Conservation (phyloP, 1,284 basidiomycete genomes). For the Heterobasidion annosum region DNA sequence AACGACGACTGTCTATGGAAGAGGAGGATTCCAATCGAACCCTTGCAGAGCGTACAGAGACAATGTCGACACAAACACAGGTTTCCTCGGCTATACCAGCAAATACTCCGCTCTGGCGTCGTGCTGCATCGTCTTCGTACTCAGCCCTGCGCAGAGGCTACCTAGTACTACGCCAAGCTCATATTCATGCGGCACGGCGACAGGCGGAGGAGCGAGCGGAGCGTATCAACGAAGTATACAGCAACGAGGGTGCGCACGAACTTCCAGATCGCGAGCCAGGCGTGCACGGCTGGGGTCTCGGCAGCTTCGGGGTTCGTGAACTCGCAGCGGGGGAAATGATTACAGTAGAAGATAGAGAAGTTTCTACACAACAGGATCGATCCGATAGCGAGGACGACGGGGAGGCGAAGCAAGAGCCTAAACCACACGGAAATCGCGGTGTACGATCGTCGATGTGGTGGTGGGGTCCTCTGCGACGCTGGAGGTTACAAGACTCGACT, state of each 20-base stretch:
- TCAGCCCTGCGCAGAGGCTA: constrained; percentile 21
- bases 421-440: constrained; percentile 10
- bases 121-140: constrained; percentile 2
- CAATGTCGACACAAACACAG: not conserved
- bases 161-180: constrained; percentile 49
- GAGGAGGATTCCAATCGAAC: not conserved
- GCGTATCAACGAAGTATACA: constrained; percentile 49
- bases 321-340: constrained; percentile 9
- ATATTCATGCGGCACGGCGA: constrained; percentile 53
- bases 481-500: constrained; percentile 70
- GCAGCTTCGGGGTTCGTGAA: constrained; percentile 53
- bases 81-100: not conserved
- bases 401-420: constrained; percentile 8
- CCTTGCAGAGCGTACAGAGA: not conserved
- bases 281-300: constrained; percentile 59
- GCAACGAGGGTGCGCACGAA: constrained; percentile 25
- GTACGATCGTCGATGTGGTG: constrained; percentile 51
- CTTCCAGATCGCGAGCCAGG: constrained; percentile 15
- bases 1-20: not conserved
- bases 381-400: constrained; percentile 5
- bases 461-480: constrained; percentile 67
- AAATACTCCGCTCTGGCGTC: not conserved
- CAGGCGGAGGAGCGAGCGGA: constrained; percentile 59
- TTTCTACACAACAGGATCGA: not conserved
- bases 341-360: not conserved